Evolutionary conservation across 495 filamentous ascomycete genomes (phyloP).

Genomic region (Sabuloglossum arenarium): DNA sequence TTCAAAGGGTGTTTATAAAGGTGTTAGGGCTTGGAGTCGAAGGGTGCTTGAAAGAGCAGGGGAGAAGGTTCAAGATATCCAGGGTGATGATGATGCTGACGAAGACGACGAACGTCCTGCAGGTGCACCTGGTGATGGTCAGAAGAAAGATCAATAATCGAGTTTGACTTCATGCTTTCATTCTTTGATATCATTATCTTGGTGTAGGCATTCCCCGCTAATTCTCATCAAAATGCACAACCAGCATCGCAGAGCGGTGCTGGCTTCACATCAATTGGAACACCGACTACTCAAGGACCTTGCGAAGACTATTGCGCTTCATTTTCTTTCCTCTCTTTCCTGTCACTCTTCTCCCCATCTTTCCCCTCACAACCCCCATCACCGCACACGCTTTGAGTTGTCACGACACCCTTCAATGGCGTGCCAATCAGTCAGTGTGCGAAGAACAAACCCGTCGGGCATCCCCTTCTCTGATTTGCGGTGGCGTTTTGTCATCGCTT

Average conservation of each 20-base stretch:
- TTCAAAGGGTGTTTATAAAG: constrained; percentile 55
- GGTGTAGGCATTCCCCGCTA: too few species aligned
- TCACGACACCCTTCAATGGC: constrained; percentile 49
- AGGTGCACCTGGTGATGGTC: background rate
- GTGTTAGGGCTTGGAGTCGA: constrained; percentile 47
- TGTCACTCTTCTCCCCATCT: too few species aligned
- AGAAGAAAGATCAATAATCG: background rate
- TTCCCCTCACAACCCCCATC: constrained; percentile 8
- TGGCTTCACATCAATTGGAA: too few species aligned
- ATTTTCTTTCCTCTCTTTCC: constrained; percentile 1
- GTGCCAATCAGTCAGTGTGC: constrained; percentile 92
- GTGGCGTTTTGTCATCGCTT: background rate
- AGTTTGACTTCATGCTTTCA: background rate
- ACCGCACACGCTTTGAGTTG: constrained; percentile 88
- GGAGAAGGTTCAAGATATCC: constrained; percentile 64
- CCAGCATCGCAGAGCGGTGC: too few species aligned
- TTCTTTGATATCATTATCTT: too few species aligned
- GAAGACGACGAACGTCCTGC: constrained; percentile 29
- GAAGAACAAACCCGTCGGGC: constrained; percentile 31
- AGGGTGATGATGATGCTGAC: constrained; percentile 50
- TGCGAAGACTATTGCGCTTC: background rate
- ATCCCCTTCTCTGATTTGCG: background rate
- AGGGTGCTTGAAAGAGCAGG: constrained; percentile 51
- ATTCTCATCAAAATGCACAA: too few species aligned
- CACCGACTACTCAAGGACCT: too few species aligned